Conservation (phyloP, 108 stramenopile species). For the Nannochloropsis salina region DNA sequence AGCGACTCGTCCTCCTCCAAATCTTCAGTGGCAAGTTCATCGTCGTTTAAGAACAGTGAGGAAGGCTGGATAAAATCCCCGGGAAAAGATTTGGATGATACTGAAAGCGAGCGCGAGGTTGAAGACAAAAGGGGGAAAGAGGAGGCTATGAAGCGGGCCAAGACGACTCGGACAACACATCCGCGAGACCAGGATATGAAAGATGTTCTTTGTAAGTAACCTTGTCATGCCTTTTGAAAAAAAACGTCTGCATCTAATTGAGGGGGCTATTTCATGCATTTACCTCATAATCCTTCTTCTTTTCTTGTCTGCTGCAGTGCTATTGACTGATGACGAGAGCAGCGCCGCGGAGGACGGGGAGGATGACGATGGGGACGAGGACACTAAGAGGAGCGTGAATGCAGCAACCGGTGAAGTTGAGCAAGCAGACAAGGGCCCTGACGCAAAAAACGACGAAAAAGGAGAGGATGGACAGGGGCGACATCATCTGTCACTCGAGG, state of each 20-base stretch:
- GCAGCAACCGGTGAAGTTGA: background rate
- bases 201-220: constrained; percentile 14
- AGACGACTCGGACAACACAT: background rate
- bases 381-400: background rate
- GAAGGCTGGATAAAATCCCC: background rate
- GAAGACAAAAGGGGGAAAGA: background rate
- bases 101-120: background rate
- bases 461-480: background rate
- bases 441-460: background rate
- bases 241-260: background rate
- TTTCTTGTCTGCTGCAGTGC: background rate
- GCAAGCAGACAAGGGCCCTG: background rate
- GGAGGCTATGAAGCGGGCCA: background rate
- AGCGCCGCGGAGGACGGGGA: background rate
- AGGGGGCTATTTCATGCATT: background rate
- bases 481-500: background rate
- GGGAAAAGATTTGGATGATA: background rate
- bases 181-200: constrained; percentile 24
- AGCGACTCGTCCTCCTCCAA: too few species aligned
- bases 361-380: background rate
- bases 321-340: background rate
- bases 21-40: too few species aligned
- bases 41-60: background rate
- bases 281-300: background rate
- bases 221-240: background rate